Base-by-base conservation (phyloP, 768 basidiomycete species). In the Paxillus involutus region DNA sequence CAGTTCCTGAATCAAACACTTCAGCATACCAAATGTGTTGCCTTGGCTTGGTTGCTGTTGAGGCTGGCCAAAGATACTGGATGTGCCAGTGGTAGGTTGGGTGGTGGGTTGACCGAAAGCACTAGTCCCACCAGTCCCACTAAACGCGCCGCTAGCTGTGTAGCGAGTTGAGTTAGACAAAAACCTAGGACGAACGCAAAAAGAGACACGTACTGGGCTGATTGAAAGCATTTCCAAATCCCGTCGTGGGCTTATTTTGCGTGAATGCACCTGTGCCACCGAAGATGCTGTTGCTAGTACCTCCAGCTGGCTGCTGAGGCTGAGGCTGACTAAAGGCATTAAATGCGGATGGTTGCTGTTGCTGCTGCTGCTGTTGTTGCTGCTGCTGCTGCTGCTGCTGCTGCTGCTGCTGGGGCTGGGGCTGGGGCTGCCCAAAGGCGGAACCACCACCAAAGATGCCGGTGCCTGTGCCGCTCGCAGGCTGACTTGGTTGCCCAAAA, bases 301-400 rank as follows among this genome's bases (percentile, higher is more conserved):
- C 56, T 61, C 69, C 46, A 64, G 77, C 60, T 65, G 78, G 59
- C 55, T 67, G 77, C 52, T 69, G 71, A 51, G 68, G 71, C 36
- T 67, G 63, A 35, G 53, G 53, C 33, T 81, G 82, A 32, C 80
- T 80, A 66, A 88, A 87, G 2, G 76, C 66, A 54, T 80, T 76
- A 57, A 82, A 83, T 24, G 75, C 69, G 33, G 74, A 66, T 6
- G 69, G 63, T 51, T 73, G 72, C 35, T 59, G 64, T 47, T 66
- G 72, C 40, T 63, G 71, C 21, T 63, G 72, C 47, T 63, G 74
- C 5, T 30, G 21, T 3, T 21, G 21, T 3, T 21, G 21, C 21
- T 21, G 21, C 21, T 21, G 21, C 21, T 21, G 21, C 21, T 21
- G 21, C 21, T 12, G 73, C 56, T 44, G 72, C 44, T 65, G 73